phyloP scores from a whole-genome alignment of 2,329 filamentous ascomycete species.

The Cordyceps militaris region DNA sequence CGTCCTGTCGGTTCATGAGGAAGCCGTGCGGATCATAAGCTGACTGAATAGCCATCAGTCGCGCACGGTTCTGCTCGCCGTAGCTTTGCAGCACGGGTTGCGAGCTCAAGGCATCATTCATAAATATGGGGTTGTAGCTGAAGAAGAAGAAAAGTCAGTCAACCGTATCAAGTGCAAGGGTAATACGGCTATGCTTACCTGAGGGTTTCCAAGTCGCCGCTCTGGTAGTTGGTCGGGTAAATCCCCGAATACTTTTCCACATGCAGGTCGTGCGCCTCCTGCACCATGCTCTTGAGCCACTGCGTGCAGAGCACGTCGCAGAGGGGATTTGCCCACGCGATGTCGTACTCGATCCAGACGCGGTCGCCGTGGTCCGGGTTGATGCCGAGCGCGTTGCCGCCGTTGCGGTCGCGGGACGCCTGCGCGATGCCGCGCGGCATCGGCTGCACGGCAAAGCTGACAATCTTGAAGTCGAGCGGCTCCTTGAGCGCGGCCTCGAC shows the following conservation, averaged over 20 bases:
- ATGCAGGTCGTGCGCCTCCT: slow-evolving; percentile 15
- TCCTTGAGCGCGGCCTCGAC: neutral
- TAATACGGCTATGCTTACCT: slow-evolving; percentile 11
- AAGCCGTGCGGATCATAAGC: slow-evolving; percentile 17
- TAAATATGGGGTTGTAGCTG: slow-evolving; percentile 21
- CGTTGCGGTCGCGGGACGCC: slow-evolving; percentile 13
- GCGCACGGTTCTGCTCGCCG: slow-evolving; percentile 12
- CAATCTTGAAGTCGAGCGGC: slow-evolving; percentile 13
- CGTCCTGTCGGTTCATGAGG: slow-evolving; percentile 4
- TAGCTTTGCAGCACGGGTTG: slow-evolving; percentile 18
- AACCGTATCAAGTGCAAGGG: neutral
- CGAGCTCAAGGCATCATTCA: slow-evolving; percentile 18
- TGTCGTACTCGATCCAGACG: slow-evolving; percentile 27
- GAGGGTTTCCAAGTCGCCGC: slow-evolving; percentile 15
- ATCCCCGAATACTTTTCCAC: slow-evolving; percentile 15
- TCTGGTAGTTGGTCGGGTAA: slow-evolving; percentile 18
- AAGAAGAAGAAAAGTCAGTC: neutral
- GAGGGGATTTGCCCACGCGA: slow-evolving; percentile 19
- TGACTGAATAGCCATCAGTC: slow-evolving; percentile 13
- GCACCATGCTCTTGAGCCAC: slow-evolving; percentile 12
- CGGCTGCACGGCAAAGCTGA: slow-evolving; percentile 17
- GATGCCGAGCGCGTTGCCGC: slow-evolving; percentile 22
- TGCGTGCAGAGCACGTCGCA: slow-evolving; percentile 17
- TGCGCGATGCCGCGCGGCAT: slow-evolving; percentile 15
- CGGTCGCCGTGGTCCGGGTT: slow-evolving; percentile 20